Evolutionary conservation across 2,329 filamentous ascomycete species (phyloP).

Genomic region (Fusarium sp.): DNA sequence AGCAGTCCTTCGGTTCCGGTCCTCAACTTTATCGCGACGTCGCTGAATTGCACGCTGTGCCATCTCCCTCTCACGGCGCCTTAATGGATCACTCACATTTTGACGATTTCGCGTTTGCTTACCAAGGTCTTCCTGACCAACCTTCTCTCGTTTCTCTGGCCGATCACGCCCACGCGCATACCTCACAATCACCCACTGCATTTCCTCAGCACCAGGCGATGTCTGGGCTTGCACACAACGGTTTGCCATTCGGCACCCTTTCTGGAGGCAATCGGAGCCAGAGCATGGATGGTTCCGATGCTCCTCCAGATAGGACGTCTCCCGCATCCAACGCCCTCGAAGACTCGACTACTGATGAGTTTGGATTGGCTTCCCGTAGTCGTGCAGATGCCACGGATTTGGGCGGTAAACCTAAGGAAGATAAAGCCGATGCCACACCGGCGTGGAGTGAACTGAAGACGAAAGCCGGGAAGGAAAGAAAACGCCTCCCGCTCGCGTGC

Average conservation of each 20-base stretch:
- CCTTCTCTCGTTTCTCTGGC: conserved; percentile 52
- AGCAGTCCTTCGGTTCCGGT: conserved; percentile 40
- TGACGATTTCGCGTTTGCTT: conserved; percentile 64
- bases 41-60: conserved; percentile 34
- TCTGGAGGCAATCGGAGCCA: conserved; percentile 39
- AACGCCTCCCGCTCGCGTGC: conserved; percentile 90
- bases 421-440: conserved; percentile 68
- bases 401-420: conserved; percentile 64
- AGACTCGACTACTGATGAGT: conserved; percentile 67
- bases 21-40: conserved; percentile 43
- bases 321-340: conserved; percentile 61
- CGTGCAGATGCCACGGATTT: conserved; percentile 65
- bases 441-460: conserved; percentile 87
- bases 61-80: conserved; percentile 37
- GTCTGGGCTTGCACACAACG: conserved; percentile 36
- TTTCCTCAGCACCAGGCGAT: conserved; percentile 49
- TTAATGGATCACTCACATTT: conserved; percentile 62
- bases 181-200: conserved; percentile 45
- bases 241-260: conserved; percentile 39
- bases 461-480: conserved; percentile 94
- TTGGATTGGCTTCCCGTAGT: conserved; percentile 60
- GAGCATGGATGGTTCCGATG: conserved; percentile 57
- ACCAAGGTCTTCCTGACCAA: conserved; percentile 55
- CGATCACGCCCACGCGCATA: conserved; percentile 50
- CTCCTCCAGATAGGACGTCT: conserved; percentile 55